phyloP scores from a whole-genome alignment of 495 filamentous ascomycete species.

The Penicillium roqueforti region DNA sequence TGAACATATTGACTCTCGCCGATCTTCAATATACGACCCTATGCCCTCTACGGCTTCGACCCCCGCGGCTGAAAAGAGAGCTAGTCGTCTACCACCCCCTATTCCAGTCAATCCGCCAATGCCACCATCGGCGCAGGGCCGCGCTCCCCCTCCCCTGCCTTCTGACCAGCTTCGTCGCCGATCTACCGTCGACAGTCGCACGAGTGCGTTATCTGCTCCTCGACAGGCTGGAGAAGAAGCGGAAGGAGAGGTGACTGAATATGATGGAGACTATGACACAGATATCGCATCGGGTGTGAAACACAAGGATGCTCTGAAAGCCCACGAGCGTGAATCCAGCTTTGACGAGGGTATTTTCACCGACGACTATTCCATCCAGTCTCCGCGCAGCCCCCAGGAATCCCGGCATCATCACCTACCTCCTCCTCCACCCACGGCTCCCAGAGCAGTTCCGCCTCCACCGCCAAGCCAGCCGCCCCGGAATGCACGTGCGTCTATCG shows the following conservation, averaged over 20 bases:
- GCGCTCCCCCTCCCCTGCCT: slow-evolving; percentile 77
- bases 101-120: slow-evolving; percentile 45
- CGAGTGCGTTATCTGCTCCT: slow-evolving; percentile 33
- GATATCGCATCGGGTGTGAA: slow-evolving; percentile 88
- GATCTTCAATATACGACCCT: slow-evolving; percentile 37
- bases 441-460: slow-evolving; percentile 52
- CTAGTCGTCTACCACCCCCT: slow-evolving; percentile 49
- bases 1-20: slow-evolving; percentile 42
- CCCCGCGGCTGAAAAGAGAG: slow-evolving; percentile 43
- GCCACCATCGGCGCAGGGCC: slow-evolving; percentile 52
- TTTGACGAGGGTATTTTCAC: slow-evolving; percentile 54
- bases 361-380: slow-evolving; percentile 50
- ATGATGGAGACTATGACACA: slow-evolving; percentile 97
- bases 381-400: slow-evolving; percentile 45
- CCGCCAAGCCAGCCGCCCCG: slow-evolving; percentile 49
- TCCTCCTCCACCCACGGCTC: slow-evolving; percentile 53
- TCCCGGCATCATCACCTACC: slow-evolving; percentile 53
- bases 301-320: slow-evolving; percentile 85
- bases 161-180: slow-evolving; percentile 56
- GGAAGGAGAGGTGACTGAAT: slow-evolving; percentile 84
- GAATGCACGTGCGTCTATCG: slow-evolving; percentile 51
- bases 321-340: slow-evolving; percentile 74
- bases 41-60: slow-evolving; percentile 52
- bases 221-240: slow-evolving; percentile 55
- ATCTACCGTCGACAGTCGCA: slow-evolving; percentile 54